phyloP scores from a whole-genome alignment of 2,329 filamentous ascomycete genomes.

The Chaetomium sp. region DNA sequence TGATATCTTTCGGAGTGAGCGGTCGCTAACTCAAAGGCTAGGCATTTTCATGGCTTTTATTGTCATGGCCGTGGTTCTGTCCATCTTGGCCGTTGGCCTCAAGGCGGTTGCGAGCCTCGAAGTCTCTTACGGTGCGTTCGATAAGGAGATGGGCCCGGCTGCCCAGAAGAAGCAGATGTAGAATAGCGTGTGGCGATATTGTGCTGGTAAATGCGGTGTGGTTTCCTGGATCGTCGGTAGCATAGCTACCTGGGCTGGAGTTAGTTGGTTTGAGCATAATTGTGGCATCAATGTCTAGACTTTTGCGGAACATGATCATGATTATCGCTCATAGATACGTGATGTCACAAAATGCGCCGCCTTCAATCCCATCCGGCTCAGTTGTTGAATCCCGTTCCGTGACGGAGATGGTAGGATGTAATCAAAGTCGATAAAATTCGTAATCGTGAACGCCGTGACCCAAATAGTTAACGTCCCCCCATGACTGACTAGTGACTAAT shows the following conservation, averaged over 20 bases:
- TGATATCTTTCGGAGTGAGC: not conserved
- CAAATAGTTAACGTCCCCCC: slow-evolving; percentile 30
- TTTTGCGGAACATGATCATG: slow-evolving; percentile 2
- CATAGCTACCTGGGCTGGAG: slow-evolving; percentile 28
- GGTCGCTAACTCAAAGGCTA: slow-evolving; percentile 41
- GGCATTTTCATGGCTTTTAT: slow-evolving; percentile 88
- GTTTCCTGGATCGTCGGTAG: slow-evolving; percentile 26
- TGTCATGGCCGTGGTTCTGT: slow-evolving; percentile 68
- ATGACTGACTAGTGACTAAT: slow-evolving; percentile 25
- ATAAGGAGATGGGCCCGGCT: slow-evolving; percentile 90
- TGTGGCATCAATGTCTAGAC: slow-evolving; percentile 24
- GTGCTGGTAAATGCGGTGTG: slow-evolving; percentile 17
- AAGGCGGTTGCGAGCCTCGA: slow-evolving; percentile 76
- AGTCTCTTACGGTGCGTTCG: slow-evolving; percentile 92
- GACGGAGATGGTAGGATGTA: not conserved
- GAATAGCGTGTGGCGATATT: slow-evolving; percentile 11
- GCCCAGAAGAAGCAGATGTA: slow-evolving; percentile 72
- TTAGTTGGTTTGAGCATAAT: slow-evolving; percentile 29
- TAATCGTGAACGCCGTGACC: slow-evolving; percentile 21
- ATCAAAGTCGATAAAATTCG: not conserved
- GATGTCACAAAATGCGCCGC: not conserved
- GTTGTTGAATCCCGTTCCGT: not conserved
- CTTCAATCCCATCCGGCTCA: not conserved
- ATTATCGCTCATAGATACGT: not conserved
- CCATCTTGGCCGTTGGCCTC: slow-evolving; percentile 78